Percentiles rank a stretch among this genome's conserved stretches.
These are phyloP conservation scores for Isoetes engelmannii DNA, from an alignment of 83 land plant species.

Conservation along the genomic window DNA sequence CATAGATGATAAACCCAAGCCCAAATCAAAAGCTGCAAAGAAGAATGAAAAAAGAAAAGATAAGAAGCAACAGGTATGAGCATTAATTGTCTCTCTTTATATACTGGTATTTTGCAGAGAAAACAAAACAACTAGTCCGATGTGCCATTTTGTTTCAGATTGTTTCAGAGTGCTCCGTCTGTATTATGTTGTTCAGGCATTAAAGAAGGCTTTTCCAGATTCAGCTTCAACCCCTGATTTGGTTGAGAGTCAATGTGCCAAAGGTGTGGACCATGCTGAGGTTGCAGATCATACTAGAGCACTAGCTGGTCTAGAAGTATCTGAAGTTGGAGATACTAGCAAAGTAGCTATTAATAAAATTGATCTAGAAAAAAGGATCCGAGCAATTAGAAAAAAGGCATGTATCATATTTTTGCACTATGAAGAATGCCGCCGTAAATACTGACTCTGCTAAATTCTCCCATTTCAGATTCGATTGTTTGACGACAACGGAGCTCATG, in stretches of 20 bases:
- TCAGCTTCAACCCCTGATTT: too few relatives aligned
- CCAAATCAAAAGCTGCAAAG: slow-evolving; percentile 87
- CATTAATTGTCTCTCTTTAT: too few relatives aligned
- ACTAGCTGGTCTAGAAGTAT: neutral
- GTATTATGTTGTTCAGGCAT: too few relatives aligned
- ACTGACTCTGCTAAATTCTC: neutral
- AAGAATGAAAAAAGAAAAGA: slow-evolving; percentile 92
- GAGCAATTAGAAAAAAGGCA: slow-evolving; percentile 36
- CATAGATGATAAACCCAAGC: slow-evolving; percentile 37
- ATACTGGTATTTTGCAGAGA: too few relatives aligned
- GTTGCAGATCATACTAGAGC: too few relatives aligned
- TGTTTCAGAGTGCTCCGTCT: too few relatives aligned
- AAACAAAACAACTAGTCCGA: too few relatives aligned
- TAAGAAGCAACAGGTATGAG: slow-evolving; percentile 73
- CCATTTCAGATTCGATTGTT: neutral
- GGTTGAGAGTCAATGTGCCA: too few relatives aligned
- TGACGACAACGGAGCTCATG: neutral
- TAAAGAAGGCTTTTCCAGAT: too few relatives aligned
- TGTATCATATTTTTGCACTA: neutral
- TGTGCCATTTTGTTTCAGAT: too few relatives aligned
- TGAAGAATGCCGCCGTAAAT: neutral
- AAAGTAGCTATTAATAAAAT: neutral
- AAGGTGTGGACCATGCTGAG: too few relatives aligned
- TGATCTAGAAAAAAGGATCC: slow-evolving; percentile 35
- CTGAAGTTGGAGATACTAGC: neutral